These are phyloP conservation scores for Spathaspora girioi DNA, from an alignment of 805 yeast genomes.

Conservation along the genomic window DNA sequence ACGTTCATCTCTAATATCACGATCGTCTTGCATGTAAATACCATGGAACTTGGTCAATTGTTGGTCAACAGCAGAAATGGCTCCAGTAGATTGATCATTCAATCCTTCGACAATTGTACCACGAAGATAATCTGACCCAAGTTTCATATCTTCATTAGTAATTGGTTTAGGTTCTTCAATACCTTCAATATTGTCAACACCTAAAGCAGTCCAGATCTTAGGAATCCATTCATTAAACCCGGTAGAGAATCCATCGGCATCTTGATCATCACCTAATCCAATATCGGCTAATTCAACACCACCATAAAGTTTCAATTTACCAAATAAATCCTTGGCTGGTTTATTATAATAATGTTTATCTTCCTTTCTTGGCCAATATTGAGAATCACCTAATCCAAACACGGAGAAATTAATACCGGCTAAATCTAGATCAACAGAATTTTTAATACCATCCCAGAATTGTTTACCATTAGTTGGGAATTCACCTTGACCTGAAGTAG, in stretches of 20 bases:
- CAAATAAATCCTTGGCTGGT: slow-evolving; percentile 73
- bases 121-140: slow-evolving; percentile 79
- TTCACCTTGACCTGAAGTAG: slow-evolving; percentile 87
- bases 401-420: slow-evolving; percentile 55
- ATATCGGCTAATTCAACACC: slow-evolving; percentile 69
- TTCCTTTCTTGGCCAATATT: slow-evolving; percentile 96
- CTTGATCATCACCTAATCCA: slow-evolving; percentile 96
- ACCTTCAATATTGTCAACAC: slow-evolving; percentile 77
- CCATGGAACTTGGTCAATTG: slow-evolving; percentile 97
- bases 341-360: slow-evolving; percentile 92
- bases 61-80: slow-evolving; percentile 85
- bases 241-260: slow-evolving; percentile 90
- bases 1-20: slow-evolving; percentile 91
- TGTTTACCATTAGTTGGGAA: slow-evolving; percentile 78
- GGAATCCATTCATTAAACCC: slow-evolving; percentile 90
- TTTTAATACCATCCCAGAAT: slow-evolving; percentile 70
- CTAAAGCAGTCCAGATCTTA: slow-evolving; percentile 79
- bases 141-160: slow-evolving; percentile 94
- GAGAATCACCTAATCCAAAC: slow-evolving; percentile 78
- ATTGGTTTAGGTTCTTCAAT: slow-evolving; percentile 87
- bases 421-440: slow-evolving; percentile 60
- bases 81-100: slow-evolving; percentile 79
- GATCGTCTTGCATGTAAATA: slow-evolving; percentile 97
- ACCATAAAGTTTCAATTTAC: slow-evolving; percentile 64
- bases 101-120: slow-evolving; percentile 92